These are phyloP conservation scores for Zoysia matrella DNA, from an alignment of 202 grass and related monocot genomes.

Conservation along the genomic window DNA sequence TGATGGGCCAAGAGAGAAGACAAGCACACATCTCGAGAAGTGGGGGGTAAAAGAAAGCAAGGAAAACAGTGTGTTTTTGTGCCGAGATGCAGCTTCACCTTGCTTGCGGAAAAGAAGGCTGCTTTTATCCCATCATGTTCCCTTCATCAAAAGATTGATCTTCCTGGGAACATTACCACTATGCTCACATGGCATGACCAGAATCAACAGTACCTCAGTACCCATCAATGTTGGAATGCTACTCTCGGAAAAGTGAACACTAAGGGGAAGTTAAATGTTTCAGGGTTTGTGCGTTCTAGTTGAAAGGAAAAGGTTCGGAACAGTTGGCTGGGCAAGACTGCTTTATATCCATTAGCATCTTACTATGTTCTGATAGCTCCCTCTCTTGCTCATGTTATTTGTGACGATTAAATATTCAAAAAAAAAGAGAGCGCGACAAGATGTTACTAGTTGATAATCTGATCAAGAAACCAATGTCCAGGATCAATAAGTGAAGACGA, in stretches of 20 bases:
- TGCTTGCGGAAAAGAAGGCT: constrained; percentile 36
- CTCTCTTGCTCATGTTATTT: too few relatives aligned
- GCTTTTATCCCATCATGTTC: constrained; percentile 50
- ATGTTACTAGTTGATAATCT: not conserved
- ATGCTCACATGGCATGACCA: constrained; percentile 44
- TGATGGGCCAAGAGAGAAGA: constrained; percentile 36
- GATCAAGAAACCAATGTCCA: constrained; percentile 20
- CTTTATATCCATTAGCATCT: constrained; percentile 20
- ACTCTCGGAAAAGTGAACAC: constrained; percentile 1
- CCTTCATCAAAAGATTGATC: constrained; percentile 5
- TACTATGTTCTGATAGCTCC: constrained; percentile 13
- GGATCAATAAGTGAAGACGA: not conserved
- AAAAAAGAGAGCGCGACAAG: too few relatives aligned
- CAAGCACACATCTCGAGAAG: constrained; percentile 38
- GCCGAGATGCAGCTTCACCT: constrained; percentile 35
- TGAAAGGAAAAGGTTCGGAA: not conserved
- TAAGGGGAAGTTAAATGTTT: constrained; percentile 29
- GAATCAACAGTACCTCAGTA: constrained; percentile 12
- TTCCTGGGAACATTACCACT: constrained; percentile 40
- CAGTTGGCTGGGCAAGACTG: not conserved
- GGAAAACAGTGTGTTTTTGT: constrained; percentile 27
- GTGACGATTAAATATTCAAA: too few relatives aligned
- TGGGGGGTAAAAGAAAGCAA: not conserved
- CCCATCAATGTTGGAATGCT: constrained; percentile 26
- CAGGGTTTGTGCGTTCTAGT: not conserved